Evolutionary conservation across 768 basidiomycete genomes (phyloP).

Genomic region (Suillus americanus): DNA sequence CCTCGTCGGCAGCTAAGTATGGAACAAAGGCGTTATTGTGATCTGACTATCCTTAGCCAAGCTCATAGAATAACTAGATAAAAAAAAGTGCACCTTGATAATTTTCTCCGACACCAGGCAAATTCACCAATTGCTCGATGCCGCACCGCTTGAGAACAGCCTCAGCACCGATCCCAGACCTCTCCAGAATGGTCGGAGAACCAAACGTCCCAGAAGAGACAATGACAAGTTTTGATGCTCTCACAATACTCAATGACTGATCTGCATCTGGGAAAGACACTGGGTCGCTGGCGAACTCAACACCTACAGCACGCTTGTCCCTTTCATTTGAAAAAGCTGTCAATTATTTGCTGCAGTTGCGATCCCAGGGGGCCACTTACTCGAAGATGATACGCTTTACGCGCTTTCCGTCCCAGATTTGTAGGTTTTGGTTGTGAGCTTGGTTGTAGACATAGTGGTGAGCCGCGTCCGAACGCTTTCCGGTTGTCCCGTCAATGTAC

Average conservation of each 20-base stretch:
- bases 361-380: not conserved
- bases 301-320: constrained; percentile 11
- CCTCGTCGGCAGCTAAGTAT: constrained; percentile 44
- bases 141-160: not conserved
- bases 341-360: not conserved
- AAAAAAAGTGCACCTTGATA: constrained; percentile 42
- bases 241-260: constrained; percentile 26
- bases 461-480: constrained; percentile 56
- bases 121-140: constrained; percentile 32
- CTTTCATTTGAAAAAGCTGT: not conserved
- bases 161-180: constrained; percentile 43
- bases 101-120: constrained; percentile 79
- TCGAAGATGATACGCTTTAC: not conserved
- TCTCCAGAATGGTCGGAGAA: constrained; percentile 54
- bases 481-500: constrained; percentile 52
- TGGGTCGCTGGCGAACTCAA: constrained; percentile 46
- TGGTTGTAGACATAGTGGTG: not conserved
- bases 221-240: constrained; percentile 46
- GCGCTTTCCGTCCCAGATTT: not conserved
- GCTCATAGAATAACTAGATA: too few species aligned
- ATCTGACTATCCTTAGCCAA: constrained; percentile 19
- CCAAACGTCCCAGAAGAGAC: constrained; percentile 55
- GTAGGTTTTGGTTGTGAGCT: not conserved
- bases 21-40: constrained; percentile 26
- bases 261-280: constrained; percentile 19